Conservation (phyloP, 2,329 filamentous ascomycete genomes). For the Pseudocercospora fuligena region DNA sequence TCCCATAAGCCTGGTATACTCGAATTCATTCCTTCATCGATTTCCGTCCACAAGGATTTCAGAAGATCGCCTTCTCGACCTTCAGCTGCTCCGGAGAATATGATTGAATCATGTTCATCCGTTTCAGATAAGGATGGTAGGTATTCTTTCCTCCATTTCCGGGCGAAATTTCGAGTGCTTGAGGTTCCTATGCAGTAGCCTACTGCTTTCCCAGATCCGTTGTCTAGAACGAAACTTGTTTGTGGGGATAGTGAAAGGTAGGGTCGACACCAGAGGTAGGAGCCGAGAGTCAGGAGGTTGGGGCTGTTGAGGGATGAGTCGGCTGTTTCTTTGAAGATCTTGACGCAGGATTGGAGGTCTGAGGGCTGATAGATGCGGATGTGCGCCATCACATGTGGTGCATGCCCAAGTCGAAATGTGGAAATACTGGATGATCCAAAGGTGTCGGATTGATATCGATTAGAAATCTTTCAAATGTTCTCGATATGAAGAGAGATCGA, state of each 20-base stretch:
- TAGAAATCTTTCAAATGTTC: neutral
- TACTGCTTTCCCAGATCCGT: slow-evolving; percentile 39
- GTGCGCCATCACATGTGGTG: neutral
- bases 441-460: neutral
- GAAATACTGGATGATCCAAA: neutral
- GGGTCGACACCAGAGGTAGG: slow-evolving; percentile 36
- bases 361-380: neutral
- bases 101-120: neutral
- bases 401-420: neutral
- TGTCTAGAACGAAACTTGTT: slow-evolving; percentile 45
- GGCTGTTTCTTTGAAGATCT: slow-evolving; percentile 1
- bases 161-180: slow-evolving; percentile 36
- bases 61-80: slow-evolving; percentile 11
- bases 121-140: slow-evolving; percentile 29
- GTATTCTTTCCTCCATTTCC: slow-evolving; percentile 39
- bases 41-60: slow-evolving; percentile 18
- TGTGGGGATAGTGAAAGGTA: slow-evolving; percentile 39
- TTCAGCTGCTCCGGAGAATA: neutral
- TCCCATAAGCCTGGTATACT: slow-evolving; percentile 30
- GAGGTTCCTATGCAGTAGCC: slow-evolving; percentile 46
- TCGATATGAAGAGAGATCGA: neutral
- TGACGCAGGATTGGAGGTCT: neutral
- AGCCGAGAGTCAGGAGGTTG: slow-evolving; percentile 1
- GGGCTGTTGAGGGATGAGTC: neutral
- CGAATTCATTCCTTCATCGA: slow-evolving; percentile 26